A percentile compares a stretch with the other conserved stretches of the same genome.
Evolutionary conservation across 2,329 filamentous ascomycete genomes (phyloP).

Genomic region (Xylaria sp.): DNA sequence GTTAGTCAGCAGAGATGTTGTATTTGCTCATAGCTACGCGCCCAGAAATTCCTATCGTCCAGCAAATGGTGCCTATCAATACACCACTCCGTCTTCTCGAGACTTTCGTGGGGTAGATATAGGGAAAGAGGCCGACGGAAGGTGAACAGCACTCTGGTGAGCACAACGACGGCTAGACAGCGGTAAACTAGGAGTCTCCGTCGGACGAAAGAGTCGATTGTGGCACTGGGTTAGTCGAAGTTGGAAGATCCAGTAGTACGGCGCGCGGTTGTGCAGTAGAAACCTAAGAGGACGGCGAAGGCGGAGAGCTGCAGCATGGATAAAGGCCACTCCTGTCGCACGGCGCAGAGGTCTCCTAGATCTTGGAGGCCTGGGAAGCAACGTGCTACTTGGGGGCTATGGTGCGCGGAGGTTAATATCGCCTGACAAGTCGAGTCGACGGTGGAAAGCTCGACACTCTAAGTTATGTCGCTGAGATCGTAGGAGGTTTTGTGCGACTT

Average conservation of each 20-base stretch:
- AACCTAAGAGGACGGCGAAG: slow-evolving; percentile 54
- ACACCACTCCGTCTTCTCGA: slow-evolving; percentile 30
- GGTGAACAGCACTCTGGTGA: slow-evolving; percentile 38
- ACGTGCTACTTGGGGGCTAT: slow-evolving; percentile 46
- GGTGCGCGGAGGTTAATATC: slow-evolving; percentile 47
- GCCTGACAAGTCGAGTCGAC: slow-evolving; percentile 46
- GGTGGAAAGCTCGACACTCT: slow-evolving; percentile 48
- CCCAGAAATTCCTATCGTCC: slow-evolving; percentile 27
- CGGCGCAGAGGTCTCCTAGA: slow-evolving; percentile 45
- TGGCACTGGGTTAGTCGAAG: slow-evolving; percentile 61
- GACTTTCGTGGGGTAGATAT: slow-evolving; percentile 40
- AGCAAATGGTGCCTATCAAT: slow-evolving; percentile 35
- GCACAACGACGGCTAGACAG: slow-evolving; percentile 42
- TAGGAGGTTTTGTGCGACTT: slow-evolving; percentile 53
- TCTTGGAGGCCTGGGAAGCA: slow-evolving; percentile 46
- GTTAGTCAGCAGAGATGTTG: slow-evolving; percentile 36
- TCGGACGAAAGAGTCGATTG: slow-evolving; percentile 65
- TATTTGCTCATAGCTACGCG: slow-evolving; percentile 24
- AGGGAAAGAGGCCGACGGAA: slow-evolving; percentile 38
- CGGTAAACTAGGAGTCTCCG: slow-evolving; percentile 53
- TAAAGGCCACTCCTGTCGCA: slow-evolving; percentile 50
- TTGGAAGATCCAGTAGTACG: slow-evolving; percentile 60
- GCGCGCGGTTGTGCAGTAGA: slow-evolving; percentile 60
- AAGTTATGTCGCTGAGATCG: slow-evolving; percentile 48
- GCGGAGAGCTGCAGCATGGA: slow-evolving; percentile 60